Base-by-base conservation (phyloP, 2,329 filamentous ascomycete genomes). In the Epichloe scottii region DNA sequence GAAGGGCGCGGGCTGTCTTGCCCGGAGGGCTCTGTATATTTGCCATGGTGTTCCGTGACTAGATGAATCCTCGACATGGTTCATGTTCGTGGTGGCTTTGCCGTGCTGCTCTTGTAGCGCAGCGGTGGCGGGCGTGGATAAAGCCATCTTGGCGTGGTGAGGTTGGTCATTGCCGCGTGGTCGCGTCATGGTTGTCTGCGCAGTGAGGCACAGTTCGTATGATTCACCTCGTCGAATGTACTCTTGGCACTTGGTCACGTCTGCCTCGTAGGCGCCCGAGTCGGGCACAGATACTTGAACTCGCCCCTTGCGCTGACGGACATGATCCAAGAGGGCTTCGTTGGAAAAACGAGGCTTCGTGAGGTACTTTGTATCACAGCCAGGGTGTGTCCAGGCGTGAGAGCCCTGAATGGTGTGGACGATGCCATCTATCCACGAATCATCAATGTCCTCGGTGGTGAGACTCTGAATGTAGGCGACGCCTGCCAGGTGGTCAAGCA, bases 121-220 rank as follows among this genome's bases (percentile, higher is more conserved):
- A 2, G n/a, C 23, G 1, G 17, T 23, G 26, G 5, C 7, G 21
- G 41, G 34, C 39, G 50, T 19, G 45, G 46, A 30, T 30, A 0
- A 30, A 10, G 30, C 1, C 30, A 0, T 19, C 15, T 40, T 53
- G 49, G 58, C 53, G 42, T 61, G 50, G 37, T 55, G 53, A 49
- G 50, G 57, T 79, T 55, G 71, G 68, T 48, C 67, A 64, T 42
- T 73, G 71, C 21, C 30, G 30, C 57, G 54, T 0, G 69, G 66
- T 2, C 69, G 69, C 19, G 63, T 75, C 57, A 93, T 78, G 37
- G 73, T 75, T 11, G 86, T 89, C 63, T 88, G 82, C 46, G 82
- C 82, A 0, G 88, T 94, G 7, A 94, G 76, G 58, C 88, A 94
- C 6, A 95, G 75, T 63, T 95, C 89, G 64, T 95, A 95, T 0